Percentiles rank a stretch among this genome's conserved stretches.
These are phyloP conservation scores for Solanum medicagineum DNA, from an alignment of 257 asterid genomes.

Conservation along the genomic window DNA sequence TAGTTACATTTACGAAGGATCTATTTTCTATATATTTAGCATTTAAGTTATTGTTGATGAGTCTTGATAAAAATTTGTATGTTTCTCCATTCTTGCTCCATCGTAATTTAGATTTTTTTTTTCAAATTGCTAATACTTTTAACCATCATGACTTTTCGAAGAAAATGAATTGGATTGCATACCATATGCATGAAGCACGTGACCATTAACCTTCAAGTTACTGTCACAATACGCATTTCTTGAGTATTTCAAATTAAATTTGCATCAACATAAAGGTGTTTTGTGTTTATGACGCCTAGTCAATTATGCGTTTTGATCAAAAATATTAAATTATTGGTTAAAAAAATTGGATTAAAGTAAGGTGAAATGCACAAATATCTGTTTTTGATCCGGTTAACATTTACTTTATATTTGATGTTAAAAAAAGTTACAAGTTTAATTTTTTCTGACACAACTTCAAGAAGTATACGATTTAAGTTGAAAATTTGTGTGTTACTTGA, in stretches of 20 bases:
- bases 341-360: not conserved
- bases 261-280: not conserved
- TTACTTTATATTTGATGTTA: not conserved
- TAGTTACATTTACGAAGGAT: not conserved
- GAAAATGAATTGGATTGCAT: not conserved
- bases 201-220: not conserved
- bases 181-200: not conserved
- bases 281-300: not conserved
- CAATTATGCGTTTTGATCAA: not conserved
- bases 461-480: not conserved
- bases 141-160: not conserved
- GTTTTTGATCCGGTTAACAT: not conserved
- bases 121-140: not conserved
- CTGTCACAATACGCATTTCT: not conserved
- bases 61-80: not conserved
- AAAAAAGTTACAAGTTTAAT: not conserved
- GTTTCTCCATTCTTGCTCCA: accelerated
- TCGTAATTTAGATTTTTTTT: not conserved
- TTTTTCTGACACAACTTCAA: not conserved
- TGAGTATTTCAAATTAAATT: not conserved
- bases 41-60: not conserved
- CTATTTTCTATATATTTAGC: not conserved
- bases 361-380: not conserved
- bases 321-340: not conserved
- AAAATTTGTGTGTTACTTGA: not conserved